phyloP scores from a whole-genome alignment of 164 flowering plant species.

The Vitis rotundifolia region DNA sequence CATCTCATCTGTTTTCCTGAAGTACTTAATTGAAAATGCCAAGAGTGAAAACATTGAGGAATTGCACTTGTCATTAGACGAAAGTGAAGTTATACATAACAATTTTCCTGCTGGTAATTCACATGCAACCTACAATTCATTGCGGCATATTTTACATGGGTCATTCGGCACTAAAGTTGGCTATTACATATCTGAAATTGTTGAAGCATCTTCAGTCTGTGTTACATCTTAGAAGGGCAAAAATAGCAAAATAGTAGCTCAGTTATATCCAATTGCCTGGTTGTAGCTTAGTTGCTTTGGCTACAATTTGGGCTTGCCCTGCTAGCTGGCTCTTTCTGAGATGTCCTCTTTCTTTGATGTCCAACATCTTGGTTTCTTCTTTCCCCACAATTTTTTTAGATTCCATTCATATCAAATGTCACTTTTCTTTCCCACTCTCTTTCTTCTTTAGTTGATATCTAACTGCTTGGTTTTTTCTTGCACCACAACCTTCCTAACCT shows the following conservation, averaged over 20 bases:
- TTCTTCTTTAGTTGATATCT: no score
- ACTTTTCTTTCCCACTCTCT: no score
- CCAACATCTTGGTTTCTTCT: no score
- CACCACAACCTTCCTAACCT: no score
- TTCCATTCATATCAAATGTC: no score
- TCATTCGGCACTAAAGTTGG: no score
- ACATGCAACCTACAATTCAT: background rate
- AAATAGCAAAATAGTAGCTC: no score
- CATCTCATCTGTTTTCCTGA: conserved; percentile 76
- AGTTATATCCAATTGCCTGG: background rate
- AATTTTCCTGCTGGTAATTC: conserved; percentile 49
- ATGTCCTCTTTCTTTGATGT: no score
- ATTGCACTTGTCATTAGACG: conserved; percentile 61
- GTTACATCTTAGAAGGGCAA: background rate
- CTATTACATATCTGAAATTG: no score
- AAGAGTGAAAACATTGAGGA: conserved; percentile 63
- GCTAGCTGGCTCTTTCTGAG: background rate
- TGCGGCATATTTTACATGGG: background rate
- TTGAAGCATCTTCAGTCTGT: background rate
- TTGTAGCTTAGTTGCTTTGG: background rate
- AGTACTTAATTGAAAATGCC: conserved; percentile 78
- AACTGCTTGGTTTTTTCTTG: no score
- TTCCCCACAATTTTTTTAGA: no score
- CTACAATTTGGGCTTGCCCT: background rate
- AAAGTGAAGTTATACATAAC: conserved; percentile 54